Conservation (phyloP, 768 basidiomycete species). For the Udeniomyces megalosporus region DNA sequence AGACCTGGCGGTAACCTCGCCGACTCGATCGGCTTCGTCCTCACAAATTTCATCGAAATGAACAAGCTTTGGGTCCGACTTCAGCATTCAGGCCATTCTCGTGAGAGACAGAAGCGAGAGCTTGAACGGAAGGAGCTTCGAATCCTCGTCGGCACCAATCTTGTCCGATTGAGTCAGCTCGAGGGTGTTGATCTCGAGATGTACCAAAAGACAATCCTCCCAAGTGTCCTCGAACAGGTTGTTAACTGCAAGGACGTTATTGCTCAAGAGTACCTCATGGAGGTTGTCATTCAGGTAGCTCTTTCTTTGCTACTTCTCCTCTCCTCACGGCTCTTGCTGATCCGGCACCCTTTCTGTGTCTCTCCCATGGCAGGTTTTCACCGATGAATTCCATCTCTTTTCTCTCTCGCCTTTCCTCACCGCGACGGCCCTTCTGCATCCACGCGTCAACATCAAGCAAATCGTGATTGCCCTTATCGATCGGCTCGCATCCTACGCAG, state of each 20-base stretch:
- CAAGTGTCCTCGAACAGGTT: slow-evolving; percentile 87
- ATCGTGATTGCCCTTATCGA: slow-evolving; percentile 98
- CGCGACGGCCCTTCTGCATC: slow-evolving; percentile 88
- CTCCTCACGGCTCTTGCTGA: neutral
- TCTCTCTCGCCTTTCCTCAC: slow-evolving; percentile 90
- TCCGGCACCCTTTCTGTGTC: neutral
- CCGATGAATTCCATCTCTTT: slow-evolving; percentile 94
- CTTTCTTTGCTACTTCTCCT: neutral
- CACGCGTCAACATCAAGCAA: slow-evolving; percentile 94
- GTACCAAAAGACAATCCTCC: slow-evolving; percentile 72
- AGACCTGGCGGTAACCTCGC: slow-evolving; percentile 79
- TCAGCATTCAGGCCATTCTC: slow-evolving; percentile 92
- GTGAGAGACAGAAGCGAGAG: slow-evolving; percentile 93
- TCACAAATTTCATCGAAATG: slow-evolving; percentile 99
- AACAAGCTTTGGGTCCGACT: slow-evolving; percentile 99
- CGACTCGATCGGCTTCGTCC: slow-evolving; percentile 87
- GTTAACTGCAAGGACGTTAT: slow-evolving; percentile 98
- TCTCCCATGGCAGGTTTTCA: slow-evolving; percentile 54
- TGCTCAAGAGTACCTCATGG: slow-evolving; percentile 98
- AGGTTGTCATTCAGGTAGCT: slow-evolving; percentile 89
- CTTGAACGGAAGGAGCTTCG: slow-evolving; percentile 87
- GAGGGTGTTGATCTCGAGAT: slow-evolving; percentile 91
- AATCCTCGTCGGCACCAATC: slow-evolving; percentile 92
- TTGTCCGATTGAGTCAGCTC: slow-evolving; percentile 83
- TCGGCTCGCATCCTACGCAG: slow-evolving; percentile 85